phyloP scores from a whole-genome alignment of 805 yeast species.

The Teunomyces atbi region DNA sequence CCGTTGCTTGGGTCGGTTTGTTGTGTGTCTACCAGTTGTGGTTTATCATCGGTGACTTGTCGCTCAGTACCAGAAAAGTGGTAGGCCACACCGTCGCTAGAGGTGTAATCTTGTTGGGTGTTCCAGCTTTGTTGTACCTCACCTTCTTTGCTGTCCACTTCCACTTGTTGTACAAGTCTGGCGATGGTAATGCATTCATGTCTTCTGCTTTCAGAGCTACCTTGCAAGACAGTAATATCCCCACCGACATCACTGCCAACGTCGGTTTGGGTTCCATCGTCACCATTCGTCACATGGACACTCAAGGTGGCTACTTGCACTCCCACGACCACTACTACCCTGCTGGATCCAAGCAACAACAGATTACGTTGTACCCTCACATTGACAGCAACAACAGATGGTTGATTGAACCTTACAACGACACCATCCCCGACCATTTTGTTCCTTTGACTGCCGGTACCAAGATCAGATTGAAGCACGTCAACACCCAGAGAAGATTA shows the following conservation, averaged over 20 bases:
- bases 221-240: conserved; percentile 59
- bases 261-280: conserved; percentile 74
- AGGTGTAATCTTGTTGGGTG: conserved; percentile 51
- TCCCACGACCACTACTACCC: conserved; percentile 73
- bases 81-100: conserved; percentile 50
- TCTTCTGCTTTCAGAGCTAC: conserved; percentile 69
- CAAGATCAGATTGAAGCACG: conserved; percentile 66
- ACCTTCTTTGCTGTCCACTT: conserved; percentile 65
- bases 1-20: conserved; percentile 74
- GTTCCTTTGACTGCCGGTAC: conserved; percentile 65
- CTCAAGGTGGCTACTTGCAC: conserved; percentile 79
- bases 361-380: conserved; percentile 77
- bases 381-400: conserved; percentile 73
- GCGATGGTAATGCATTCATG: conserved; percentile 72
- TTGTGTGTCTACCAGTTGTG: conserved; percentile 62
- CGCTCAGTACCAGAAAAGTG: conserved; percentile 44
- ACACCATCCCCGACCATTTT: conserved; percentile 53
- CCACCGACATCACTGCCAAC: conserved; percentile 54
- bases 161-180: conserved; percentile 53
- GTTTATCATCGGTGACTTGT: conserved; percentile 71
- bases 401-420: conserved; percentile 66
- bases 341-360: conserved; percentile 83
- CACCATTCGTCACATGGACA: conserved; percentile 64
- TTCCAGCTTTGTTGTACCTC: conserved; percentile 58
- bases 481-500: conserved; percentile 58